Evolutionary conservation across 139 green algal species (phyloP), one percentile per base, ranked within the genome.

Genomic region (Asterochloris erici): DNA sequence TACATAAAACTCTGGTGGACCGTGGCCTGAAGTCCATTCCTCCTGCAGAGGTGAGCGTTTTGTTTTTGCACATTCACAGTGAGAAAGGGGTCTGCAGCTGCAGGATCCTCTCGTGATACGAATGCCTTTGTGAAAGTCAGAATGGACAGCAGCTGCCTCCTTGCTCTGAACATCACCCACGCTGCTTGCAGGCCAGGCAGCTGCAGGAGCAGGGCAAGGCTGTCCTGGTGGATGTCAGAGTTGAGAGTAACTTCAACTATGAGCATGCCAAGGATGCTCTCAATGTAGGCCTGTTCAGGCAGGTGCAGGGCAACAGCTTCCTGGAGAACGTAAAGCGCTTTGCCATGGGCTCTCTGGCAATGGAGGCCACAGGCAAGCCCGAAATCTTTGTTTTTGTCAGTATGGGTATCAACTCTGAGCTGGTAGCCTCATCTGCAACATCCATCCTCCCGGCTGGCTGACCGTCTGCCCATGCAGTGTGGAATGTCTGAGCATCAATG

Each of bases 321-420:
- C 91, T 87, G 88, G 92, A 95, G 84, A 90, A 89, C 10, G 73
- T 95, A 10, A 96, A 96, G 83, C 83, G 83, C 76, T 54, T 92
- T 16, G 90, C 88, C 62, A 95, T 96, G 92, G 87, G 81, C 19
- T 63, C 85, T 12, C 88, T 92, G 38, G 87, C 87, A 6, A 95
- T 95, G 92, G 83, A 86, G 63, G 90, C 92, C 13, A 95, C 91
- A 85, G 90, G 90, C 92, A 68, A 61, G 64, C 24, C 29, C 29
- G 24, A 60, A 24, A 21, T 82, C 13, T 66, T 21, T 19, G 14
- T 38, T 12, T 62, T 26, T 28, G 47, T n/a, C 28, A 24, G 19
- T 27, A 60, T 71, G 13, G 0, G 60, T 0, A 21, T 0, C 60
- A n/a, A 26, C 38, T 19, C 15, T n/a, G 74, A 10, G 6, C 29